Evolutionary conservation across 495 filamentous ascomycete genomes (phyloP), one percentile per base, ranked within the genome.

Genomic region (Aspergillus cristatus): DNA sequence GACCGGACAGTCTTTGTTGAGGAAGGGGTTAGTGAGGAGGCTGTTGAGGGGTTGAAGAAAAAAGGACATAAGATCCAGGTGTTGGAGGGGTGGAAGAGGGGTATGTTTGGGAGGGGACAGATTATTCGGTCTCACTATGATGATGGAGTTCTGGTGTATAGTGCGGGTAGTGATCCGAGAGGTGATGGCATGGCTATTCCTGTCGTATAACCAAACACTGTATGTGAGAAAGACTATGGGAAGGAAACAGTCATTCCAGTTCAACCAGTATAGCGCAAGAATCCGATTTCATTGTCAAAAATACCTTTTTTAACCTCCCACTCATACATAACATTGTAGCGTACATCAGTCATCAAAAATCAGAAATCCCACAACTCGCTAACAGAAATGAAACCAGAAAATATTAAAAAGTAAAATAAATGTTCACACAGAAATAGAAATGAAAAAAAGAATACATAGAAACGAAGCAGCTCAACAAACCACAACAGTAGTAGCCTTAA

Each of bases 21-120:
- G 55, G 87, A 94, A 42, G 90, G 90, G 0, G 84, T 97, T 48
- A 65, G 68, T 2, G 73, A 75, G 36, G 69, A 73, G 35, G 73
- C 79, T 14, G 65, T 84, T 2, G 57, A 80, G 45, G 83, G 79
- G 24, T 51, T 98, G 60, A 63, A 52, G 53, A 50, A 52, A 37
- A 57, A 84, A 56, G 91, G 93, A 0, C 91, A 98, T 55, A 45
- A 76, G 28, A 74, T 93, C 1, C 51, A 77, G 60, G 69, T 90
- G 10, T 62, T 88, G 33, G 71, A 28, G 13, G 89, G 79, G 2
- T 78, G 72, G 69, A 57, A 67, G 35, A 71, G 91, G 54, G 66
- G 70, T 2, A 61, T 82, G 61, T 98, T 98, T 71, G 91, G 91
- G 2, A 67, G 89, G 2, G 91, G 91, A 0, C 91, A 98, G 71